Base-by-base conservation (phyloP, 331 rosid species). In the Ulmus americana region DNA sequence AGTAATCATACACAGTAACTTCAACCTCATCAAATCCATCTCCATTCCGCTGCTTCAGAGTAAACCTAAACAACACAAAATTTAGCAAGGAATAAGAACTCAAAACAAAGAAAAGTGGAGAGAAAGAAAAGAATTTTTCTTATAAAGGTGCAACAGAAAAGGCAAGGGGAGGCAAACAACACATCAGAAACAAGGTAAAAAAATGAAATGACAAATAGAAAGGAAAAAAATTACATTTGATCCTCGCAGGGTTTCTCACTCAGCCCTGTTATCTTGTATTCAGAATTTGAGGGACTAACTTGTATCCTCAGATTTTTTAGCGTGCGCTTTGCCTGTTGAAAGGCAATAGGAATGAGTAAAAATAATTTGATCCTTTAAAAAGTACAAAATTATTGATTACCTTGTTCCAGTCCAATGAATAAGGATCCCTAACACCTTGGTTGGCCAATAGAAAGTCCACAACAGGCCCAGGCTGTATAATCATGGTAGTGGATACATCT, bases 401-500 rank as follows among this genome's bases (percentile, higher is more conserved):
- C 95, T 94, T 94, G 0, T 68, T 74, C 99, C 97, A 94, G 72
- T 94, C 95, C 10, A 94, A 77, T 10, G 61, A 45, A 74, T 13
- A 84, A 0, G 96, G 95, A 76, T 90, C 91, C 47, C 79, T 76
- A 18, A 73, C 99, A 77, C 79, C 83, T 56, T 94, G 99, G 74
- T 87, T 90, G 22, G 82, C 65, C 51, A 90, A 85, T 16, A 94
- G 47, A 45, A 94, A 94, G 66, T 90, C 97, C 13, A 94, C 95
- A 46, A 94, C 91, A 1, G 99, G 97, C 0, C 97, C 99, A 39
- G 95, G 97, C 16, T 74, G 79, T 40, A 94, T 79, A 7, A 90
- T 81, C 95, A 90, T 94, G 1, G 99, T 94, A 5, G 99, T 94
- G 0, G 99, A 94, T 35, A 90, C 96, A 81, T 94, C 99, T 94